phyloP scores from a whole-genome alignment of 2,329 filamentous ascomycete species.

The Leptographium flavum region DNA sequence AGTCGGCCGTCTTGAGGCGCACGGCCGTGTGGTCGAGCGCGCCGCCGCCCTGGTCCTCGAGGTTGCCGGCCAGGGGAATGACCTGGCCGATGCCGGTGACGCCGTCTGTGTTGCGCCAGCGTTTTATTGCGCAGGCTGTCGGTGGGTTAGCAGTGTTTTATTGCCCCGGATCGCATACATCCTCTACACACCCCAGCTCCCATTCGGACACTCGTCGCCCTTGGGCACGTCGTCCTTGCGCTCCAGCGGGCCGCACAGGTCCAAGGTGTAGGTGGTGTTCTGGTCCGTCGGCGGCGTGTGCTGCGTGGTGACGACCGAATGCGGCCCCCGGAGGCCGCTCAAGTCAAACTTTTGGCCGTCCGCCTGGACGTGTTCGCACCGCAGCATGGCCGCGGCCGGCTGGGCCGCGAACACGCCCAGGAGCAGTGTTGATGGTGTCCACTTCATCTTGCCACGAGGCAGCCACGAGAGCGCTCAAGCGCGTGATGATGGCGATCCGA shows the following conservation, averaged over 20 bases:
- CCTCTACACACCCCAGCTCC: slow-evolving; percentile 51
- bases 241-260: slow-evolving; percentile 57
- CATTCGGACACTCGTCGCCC: slow-evolving; percentile 50
- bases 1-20: slow-evolving; percentile 49
- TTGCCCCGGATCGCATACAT: too few species aligned
- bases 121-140: slow-evolving; percentile 62
- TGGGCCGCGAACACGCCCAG: slow-evolving; percentile 4
- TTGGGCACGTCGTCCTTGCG: slow-evolving; percentile 40
- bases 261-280: slow-evolving; percentile 72
- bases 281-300: slow-evolving; percentile 36
- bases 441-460: neutral
- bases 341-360: slow-evolving; percentile 51
- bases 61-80: slow-evolving; percentile 62
- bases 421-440: slow-evolving; percentile 1
- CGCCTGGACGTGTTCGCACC: slow-evolving; percentile 47
- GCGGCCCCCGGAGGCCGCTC: slow-evolving; percentile 47
- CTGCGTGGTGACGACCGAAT: slow-evolving; percentile 48
- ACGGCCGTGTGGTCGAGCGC: slow-evolving; percentile 51
- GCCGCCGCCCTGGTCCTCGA: slow-evolving; percentile 41
- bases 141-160: too few species aligned
- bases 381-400: slow-evolving; percentile 30
- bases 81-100: slow-evolving; percentile 37
- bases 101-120: slow-evolving; percentile 32
- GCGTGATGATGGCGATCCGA: too few species aligned
- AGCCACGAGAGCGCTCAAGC: neutral